Evolutionary conservation across 768 basidiomycete genomes (phyloP), one percentile per base, ranked within the genome.

Genomic region (Rickenella mellea): DNA sequence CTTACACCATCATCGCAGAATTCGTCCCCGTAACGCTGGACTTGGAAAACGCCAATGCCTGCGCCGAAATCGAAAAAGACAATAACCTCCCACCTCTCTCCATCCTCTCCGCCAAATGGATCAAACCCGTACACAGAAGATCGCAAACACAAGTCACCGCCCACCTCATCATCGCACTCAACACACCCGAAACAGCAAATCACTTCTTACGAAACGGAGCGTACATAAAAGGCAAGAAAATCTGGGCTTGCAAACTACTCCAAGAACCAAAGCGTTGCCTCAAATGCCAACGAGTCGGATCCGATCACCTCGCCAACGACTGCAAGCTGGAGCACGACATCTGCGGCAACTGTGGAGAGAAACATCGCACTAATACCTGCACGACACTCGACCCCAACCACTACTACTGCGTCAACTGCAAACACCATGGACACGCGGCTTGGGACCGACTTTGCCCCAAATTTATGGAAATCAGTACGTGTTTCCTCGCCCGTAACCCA

Each of bases 371-470:
- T 0, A 1, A 24, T 5, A 30, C 41, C 14, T 54, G 61, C 49
- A 36, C 20, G 2, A 29, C 31, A 7, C 14, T 1, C 8, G 46
- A 52, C 11, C 44, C 41, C 4, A 30, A 29, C 12, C n/a, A 35
- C 0, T 40, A 39, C 8, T 20, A 28, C 12, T 64, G 61, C 38
- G 33, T 45, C 0, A 59, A 61, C 44, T 62, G 61, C 51, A 45
- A 36, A 14, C 20, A 11, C 0, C 20, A 35, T 2, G 59, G 58
- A 2, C 63, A 65, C 39, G 55, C 57, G 1, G 47, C 61, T 0
- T 59, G 55, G 31, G 54, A 60, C 39, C 20, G 55, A 1, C 7
- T 4, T 0, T 62, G 60, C 45, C 56, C 57, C 0, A 21, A 43
- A 0, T 57, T 56, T 42, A 7, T 21, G 12, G 36, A 17, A 1